A percentile compares a stretch with the other conserved stretches of the same genome.
Evolutionary conservation across 495 filamentous ascomycete genomes (phyloP).

Genomic region (Hyaloscypha hepaticicola): DNA sequence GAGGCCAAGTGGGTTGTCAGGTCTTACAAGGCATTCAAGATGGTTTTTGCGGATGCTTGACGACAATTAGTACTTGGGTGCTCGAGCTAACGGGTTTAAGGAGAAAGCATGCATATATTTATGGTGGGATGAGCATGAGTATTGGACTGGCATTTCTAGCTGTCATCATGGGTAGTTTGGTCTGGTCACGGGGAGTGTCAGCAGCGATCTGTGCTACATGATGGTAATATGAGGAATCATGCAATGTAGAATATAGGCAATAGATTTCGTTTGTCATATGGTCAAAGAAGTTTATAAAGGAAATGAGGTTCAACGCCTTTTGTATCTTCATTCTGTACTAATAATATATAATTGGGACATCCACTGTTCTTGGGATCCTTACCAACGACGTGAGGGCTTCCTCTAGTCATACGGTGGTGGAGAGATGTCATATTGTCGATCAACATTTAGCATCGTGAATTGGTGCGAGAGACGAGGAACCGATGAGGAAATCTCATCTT

Average conservation of each 20-base stretch:
- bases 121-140: conserved; percentile 64
- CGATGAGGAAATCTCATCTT: conserved; percentile 4
- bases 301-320: too few relatives aligned
- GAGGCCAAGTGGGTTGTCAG: conserved; percentile 63
- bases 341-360: too few relatives aligned
- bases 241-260: neutral
- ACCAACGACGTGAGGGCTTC: too few relatives aligned
- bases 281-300: too few relatives aligned
- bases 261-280: neutral
- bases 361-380: too few relatives aligned
- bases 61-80: conserved; percentile 89
- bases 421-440: too few relatives aligned
- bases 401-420: too few relatives aligned
- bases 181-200: conserved; percentile 67
- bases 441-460: too few relatives aligned
- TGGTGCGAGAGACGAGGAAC: too few relatives aligned
- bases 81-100: conserved; percentile 67
- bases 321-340: too few relatives aligned
- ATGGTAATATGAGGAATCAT: neutral
- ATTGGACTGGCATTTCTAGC: conserved; percentile 64
- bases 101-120: conserved; percentile 68
- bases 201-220: neutral
- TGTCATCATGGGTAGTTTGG: conserved; percentile 72
- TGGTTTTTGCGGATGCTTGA: conserved; percentile 86
- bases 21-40: conserved; percentile 79